Conservation (phyloP, 2,329 filamentous ascomycete species). For the Epicoccum nigrum region DNA sequence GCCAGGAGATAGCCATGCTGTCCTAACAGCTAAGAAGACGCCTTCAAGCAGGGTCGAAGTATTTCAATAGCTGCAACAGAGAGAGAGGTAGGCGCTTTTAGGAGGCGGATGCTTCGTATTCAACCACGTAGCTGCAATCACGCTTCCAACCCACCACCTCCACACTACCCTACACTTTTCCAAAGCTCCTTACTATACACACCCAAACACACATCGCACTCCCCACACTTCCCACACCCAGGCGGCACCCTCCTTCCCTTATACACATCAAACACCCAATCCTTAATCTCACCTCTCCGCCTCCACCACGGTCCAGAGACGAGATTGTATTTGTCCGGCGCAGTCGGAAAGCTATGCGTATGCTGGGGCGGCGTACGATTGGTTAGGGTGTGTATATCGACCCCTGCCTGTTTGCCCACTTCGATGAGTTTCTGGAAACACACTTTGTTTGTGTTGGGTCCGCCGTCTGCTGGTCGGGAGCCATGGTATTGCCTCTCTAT, state of each 20-base stretch:
- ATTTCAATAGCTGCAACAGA: too few species aligned
- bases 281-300: background rate
- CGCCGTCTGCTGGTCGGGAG: background rate
- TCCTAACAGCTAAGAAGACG: too few species aligned
- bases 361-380: background rate
- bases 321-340: conserved; percentile 15
- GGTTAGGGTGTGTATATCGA: conserved; percentile 20
- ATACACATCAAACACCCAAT: conserved; percentile 20
- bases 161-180: background rate
- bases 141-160: background rate
- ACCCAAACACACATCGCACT: conserved; percentile 9
- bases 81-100: too few species aligned
- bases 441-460: background rate
- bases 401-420: conserved; percentile 2
- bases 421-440: conserved; percentile 14
- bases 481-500: background rate
- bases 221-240: conserved; percentile 18
- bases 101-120: too few species aligned
- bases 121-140: too few species aligned
- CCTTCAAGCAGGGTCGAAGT: too few species aligned
- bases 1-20: too few species aligned
- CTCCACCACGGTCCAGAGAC: conserved; percentile 13
- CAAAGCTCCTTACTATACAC: conserved; percentile 15
- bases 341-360: conserved; percentile 6
- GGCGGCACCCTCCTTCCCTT: conserved; percentile 8